These are phyloP conservation scores for Phytophthora meadii DNA, from an alignment of 352 stramenopile genomes.

Conservation along the genomic window DNA sequence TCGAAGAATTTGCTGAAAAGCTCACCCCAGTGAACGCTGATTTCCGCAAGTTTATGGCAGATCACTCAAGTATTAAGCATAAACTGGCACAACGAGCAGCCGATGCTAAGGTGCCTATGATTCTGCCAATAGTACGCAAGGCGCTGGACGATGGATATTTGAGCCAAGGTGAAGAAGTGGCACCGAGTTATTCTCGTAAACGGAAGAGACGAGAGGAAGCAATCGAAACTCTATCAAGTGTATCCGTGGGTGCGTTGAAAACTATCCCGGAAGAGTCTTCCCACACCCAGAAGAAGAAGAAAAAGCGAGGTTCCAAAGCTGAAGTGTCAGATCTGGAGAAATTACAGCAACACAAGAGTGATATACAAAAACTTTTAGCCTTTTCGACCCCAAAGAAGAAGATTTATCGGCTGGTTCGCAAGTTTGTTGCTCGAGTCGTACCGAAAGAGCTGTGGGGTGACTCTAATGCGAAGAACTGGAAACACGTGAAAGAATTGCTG, in stretches of 20 bases:
- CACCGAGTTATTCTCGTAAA: conserved; percentile 37
- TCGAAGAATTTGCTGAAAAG: conserved; percentile 42
- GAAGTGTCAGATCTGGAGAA: conserved; percentile 31
- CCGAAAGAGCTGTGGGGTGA: conserved; percentile 68
- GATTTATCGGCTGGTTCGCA: conserved; percentile 59
- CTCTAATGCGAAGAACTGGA: conserved; percentile 53
- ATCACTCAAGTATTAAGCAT: conserved; percentile 42
- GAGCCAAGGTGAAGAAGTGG: conserved; percentile 53
- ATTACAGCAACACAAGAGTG: conserved; percentile 58
- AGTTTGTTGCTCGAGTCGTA: conserved; percentile 56
- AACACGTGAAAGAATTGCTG: conserved; percentile 54
- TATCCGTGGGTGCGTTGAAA: conserved; percentile 19
- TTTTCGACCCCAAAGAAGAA: conserved; percentile 54
- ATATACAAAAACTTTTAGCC: conserved; percentile 51
- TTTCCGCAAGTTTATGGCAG: conserved; percentile 59
- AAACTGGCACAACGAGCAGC: conserved; percentile 19
- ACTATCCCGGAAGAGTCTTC: not conserved
- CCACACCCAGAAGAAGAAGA: conserved; percentile 20
- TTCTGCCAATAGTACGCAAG: conserved; percentile 35
- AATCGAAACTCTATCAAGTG: conserved; percentile 53
- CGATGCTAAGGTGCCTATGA: conserved; percentile 10
- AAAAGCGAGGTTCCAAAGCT: not conserved
- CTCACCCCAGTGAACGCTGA: conserved; percentile 39
- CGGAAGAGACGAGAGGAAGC: conserved; percentile 57
- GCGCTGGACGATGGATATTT: conserved; percentile 63